These are phyloP conservation scores for Sugiyamaella smithiae DNA, from an alignment of 805 yeast genomes.

Conservation along the genomic window DNA sequence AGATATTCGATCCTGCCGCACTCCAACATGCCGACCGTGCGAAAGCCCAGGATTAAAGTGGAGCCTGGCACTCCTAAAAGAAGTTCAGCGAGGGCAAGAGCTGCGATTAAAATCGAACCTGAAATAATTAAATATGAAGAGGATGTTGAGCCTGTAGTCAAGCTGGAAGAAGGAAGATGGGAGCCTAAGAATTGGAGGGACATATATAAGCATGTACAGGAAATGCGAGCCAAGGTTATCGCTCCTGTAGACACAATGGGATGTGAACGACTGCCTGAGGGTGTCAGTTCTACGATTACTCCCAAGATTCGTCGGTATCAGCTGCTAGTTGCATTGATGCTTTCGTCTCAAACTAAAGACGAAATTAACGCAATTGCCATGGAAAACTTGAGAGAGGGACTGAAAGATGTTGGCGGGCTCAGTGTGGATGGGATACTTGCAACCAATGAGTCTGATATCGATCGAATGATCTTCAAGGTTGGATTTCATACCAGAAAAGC, in stretches of 20 bases:
- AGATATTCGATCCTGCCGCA: too few relatives aligned
- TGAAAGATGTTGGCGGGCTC: constrained; percentile 43
- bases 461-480: constrained; percentile 66
- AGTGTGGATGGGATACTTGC: constrained; percentile 29
- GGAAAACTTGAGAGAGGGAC: constrained; percentile 51
- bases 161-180: constrained; percentile 4
- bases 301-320: constrained; percentile 59
- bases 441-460: constrained; percentile 51
- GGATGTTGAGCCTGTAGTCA: neutral
- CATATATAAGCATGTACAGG: constrained; percentile 41
- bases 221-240: constrained; percentile 60
- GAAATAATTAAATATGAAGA: neutral
- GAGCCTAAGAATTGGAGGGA: constrained; percentile 31
- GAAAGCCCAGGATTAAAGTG: constrained; percentile 1
- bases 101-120: too few relatives aligned
- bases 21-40: neutral
- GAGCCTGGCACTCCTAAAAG: neutral
- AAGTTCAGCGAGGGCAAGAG: too few relatives aligned
- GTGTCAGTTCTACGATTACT: constrained; percentile 30
- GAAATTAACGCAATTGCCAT: constrained; percentile 78
- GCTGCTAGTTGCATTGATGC: constrained; percentile 73
- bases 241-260: constrained; percentile 92
- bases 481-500: constrained; percentile 89
- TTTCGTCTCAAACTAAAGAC: constrained; percentile 90
- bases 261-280: constrained; percentile 58